Percentiles rank a stretch among this genome's conserved stretches.
Evolutionary conservation across 2,329 filamentous ascomycete genomes (phyloP).

Genomic region (Apiospora hydei): DNA sequence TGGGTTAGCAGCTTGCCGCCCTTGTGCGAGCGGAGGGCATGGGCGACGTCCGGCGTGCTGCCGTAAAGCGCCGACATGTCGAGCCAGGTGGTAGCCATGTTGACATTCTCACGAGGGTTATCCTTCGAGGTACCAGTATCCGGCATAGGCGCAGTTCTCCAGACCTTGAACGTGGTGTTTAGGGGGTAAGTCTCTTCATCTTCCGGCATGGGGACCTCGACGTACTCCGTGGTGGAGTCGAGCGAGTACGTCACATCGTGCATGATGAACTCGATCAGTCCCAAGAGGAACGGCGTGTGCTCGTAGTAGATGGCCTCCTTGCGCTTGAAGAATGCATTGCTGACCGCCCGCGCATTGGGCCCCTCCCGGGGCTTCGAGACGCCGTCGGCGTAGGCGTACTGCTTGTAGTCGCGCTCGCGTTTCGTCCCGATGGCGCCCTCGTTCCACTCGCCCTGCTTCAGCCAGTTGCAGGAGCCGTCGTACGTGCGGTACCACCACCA

Average conservation of each 20-base stretch:
- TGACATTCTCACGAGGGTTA: not conserved
- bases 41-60: not conserved
- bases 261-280: not conserved
- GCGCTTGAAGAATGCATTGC: not conserved
- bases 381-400: not conserved
- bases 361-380: not conserved
- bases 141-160: not conserved
- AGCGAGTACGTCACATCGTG: not conserved
- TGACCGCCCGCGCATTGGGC: not conserved
- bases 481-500: slow-evolving; percentile 1
- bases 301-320: slow-evolving; percentile 6
- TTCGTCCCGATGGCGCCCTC: not conserved
- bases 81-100: not conserved
- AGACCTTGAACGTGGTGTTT: not conserved
- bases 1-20: not conserved
- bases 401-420: slow-evolving; percentile 7
- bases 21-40: not conserved
- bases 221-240: not conserved
- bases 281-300: not conserved
- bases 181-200: not conserved
- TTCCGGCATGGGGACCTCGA: not conserved
- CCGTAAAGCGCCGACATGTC: not conserved
- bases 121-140: not conserved
- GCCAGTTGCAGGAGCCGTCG: slow-evolving; percentile 11
- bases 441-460: not conserved